phyloP scores from a whole-genome alignment of 352 stramenopile species.

The Globisporangium spiculum region DNA sequence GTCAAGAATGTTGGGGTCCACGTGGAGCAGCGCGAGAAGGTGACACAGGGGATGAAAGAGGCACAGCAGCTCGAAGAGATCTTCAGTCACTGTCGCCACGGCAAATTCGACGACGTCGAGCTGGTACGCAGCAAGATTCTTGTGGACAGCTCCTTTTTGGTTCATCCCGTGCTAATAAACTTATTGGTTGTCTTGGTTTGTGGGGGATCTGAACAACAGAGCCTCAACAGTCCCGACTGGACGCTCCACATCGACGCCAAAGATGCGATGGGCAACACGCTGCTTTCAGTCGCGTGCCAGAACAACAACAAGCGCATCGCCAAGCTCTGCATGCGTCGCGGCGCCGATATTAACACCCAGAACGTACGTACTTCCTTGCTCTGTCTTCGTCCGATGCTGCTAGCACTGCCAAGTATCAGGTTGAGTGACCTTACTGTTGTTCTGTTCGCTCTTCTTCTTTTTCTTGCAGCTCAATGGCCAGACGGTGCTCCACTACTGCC shows the following conservation, averaged over 20 bases:
- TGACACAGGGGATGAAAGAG: constrained; percentile 82
- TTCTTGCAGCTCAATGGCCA: constrained; percentile 81
- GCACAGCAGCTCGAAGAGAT: constrained; percentile 87
- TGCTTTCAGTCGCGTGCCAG: constrained; percentile 93
- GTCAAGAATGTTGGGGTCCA: constrained; percentile 14
- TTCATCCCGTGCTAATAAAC: background rate
- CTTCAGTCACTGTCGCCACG: constrained; percentile 88
- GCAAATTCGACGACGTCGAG: constrained; percentile 88
- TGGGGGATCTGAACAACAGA: constrained; percentile 37
- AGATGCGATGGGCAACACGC: constrained; percentile 90
- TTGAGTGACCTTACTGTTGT: background rate
- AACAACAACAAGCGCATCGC: constrained; percentile 96
- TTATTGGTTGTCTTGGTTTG: background rate
- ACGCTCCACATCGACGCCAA: constrained; percentile 89
- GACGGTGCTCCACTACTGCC: constrained; percentile 92
- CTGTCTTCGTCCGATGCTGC: background rate
- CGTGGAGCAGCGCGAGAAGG: constrained; percentile 62
- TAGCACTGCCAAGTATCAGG: background rate
- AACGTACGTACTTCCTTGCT: constrained; percentile 55
- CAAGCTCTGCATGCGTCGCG: constrained; percentile 92
- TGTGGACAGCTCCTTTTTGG: background rate
- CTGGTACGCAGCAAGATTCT: constrained; percentile 29
- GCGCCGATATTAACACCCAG: constrained; percentile 91
- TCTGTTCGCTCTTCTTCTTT: background rate
- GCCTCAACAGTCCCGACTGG: constrained; percentile 90